These are phyloP conservation scores for Penicillium lividum DNA, from an alignment of 495 filamentous ascomycete genomes.

Conservation along the genomic window DNA sequence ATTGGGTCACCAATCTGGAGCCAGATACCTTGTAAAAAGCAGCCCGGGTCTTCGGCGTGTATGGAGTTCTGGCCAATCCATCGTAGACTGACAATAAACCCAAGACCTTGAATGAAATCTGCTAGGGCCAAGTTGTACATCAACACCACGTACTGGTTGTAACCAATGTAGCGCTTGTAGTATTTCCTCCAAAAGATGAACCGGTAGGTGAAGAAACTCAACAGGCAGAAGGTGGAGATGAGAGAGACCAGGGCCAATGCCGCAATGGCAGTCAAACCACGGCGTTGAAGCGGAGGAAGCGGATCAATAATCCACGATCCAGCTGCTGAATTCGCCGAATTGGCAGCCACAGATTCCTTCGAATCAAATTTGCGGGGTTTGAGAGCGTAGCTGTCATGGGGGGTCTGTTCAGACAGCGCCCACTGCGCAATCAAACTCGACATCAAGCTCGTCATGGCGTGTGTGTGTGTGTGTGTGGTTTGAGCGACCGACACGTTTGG, in stretches of 20 bases:
- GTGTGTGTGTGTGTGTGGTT: neutral
- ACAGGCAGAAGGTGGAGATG: constrained; percentile 46
- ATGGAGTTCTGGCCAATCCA: constrained; percentile 56
- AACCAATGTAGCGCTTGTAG: constrained; percentile 35
- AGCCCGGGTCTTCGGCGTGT: constrained; percentile 49
- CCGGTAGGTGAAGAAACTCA: constrained; percentile 52
- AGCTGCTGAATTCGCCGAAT: constrained; percentile 19
- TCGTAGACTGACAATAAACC: constrained; percentile 60
- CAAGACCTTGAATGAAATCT: constrained; percentile 63
- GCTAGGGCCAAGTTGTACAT: constrained; percentile 70
- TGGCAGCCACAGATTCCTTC: constrained; percentile 11
- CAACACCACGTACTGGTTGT: constrained; percentile 70
- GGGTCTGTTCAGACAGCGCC: constrained; percentile 4
- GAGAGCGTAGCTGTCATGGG: neutral
- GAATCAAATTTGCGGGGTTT: constrained; percentile 12
- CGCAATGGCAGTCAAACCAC: constrained; percentile 51
- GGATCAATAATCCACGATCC: constrained; percentile 33
- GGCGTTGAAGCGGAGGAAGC: constrained; percentile 42
- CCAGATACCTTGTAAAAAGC: constrained; percentile 66
- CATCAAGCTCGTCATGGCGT: constrained; percentile 7
- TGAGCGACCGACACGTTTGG: neutral
- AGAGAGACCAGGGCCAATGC: constrained; percentile 56
- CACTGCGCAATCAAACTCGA: constrained; percentile 15
- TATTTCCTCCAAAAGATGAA: constrained; percentile 51
- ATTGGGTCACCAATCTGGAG: constrained; percentile 64